Evolutionary conservation across 148 eudicot species (phyloP).

Genomic region (Vaccinium darrowii): DNA sequence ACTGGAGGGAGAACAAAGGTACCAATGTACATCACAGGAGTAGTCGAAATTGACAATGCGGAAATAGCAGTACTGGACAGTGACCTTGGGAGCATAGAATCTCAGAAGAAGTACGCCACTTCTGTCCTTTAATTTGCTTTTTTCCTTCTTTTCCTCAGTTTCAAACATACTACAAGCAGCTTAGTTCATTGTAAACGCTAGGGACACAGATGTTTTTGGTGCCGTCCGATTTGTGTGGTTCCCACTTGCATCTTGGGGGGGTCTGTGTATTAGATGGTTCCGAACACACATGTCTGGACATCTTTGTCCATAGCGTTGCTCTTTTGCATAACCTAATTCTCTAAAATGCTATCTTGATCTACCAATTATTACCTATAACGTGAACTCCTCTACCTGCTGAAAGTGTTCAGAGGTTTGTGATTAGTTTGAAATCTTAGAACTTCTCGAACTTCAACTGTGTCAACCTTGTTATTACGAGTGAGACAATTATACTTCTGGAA

Average conservation of each 20-base stretch:
- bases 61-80: conserved; percentile 78
- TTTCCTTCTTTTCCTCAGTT: not conserved
- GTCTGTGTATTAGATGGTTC: too few relatives aligned
- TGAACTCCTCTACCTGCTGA: not conserved
- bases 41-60: conserved; percentile 54
- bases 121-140: not conserved
- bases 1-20: conserved; percentile 69
- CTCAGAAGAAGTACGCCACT: conserved; percentile 53
- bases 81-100: conserved; percentile 63
- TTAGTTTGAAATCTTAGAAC: not conserved
- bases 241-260: too few relatives aligned
- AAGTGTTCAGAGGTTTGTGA: not conserved
- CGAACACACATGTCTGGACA: too few relatives aligned
- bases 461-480: not conserved
- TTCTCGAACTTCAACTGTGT: not conserved
- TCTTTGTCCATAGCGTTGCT: too few relatives aligned
- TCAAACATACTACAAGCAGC: not conserved
- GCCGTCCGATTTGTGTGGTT: too few relatives aligned
- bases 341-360: not conserved
- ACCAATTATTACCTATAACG: not conserved
- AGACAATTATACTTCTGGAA: not conserved
- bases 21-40: conserved; percentile 61
- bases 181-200: not conserved
- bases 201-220: too few relatives aligned
- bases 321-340: not conserved